Evolutionary conservation across 139 green algal genomes (phyloP).

Genomic region (Closterium sp.): DNA sequence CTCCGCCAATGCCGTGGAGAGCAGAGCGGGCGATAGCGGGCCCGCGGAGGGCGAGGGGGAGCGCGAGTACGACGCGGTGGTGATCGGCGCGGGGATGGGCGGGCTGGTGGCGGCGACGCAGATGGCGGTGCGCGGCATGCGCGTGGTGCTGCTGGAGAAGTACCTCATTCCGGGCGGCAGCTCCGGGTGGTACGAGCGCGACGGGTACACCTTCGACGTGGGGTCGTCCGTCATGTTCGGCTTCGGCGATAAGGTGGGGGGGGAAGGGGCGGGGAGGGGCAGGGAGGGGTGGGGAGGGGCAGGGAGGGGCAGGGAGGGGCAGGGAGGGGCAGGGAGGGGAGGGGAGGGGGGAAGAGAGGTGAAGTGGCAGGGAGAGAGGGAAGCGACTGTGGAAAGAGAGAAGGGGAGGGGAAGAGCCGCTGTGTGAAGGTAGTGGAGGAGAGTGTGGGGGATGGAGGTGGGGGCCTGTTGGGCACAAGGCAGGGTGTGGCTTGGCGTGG

Average conservation of each 20-base stretch:
- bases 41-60: not conserved
- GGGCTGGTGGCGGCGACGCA: constrained; percentile 82
- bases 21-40: not conserved
- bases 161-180: constrained; percentile 90
- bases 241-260: constrained; percentile 68
- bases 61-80: constrained; percentile 79
- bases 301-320: not conserved
- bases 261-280: too few relatives aligned
- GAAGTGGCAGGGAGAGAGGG: not conserved
- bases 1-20: not conserved
- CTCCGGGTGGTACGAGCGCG: constrained; percentile 80
- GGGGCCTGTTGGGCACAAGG: too few relatives aligned
- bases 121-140: constrained; percentile 74
- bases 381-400: not conserved
- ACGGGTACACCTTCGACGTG: constrained; percentile 96
- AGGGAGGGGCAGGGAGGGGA: not conserved
- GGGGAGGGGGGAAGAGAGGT: not conserved
- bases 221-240: constrained; percentile 97
- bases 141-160: constrained; percentile 57
- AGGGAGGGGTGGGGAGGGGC: not conserved
- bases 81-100: constrained; percentile 89
- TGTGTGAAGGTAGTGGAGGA: too few relatives aligned
- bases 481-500: too few relatives aligned
- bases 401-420: too few relatives aligned
- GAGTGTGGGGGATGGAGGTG: too few relatives aligned